A percentile compares a stretch with the other conserved stretches of the same genome.
phyloP scores from a whole-genome alignment of 257 asterid species.

The Gentiana dahurica region DNA sequence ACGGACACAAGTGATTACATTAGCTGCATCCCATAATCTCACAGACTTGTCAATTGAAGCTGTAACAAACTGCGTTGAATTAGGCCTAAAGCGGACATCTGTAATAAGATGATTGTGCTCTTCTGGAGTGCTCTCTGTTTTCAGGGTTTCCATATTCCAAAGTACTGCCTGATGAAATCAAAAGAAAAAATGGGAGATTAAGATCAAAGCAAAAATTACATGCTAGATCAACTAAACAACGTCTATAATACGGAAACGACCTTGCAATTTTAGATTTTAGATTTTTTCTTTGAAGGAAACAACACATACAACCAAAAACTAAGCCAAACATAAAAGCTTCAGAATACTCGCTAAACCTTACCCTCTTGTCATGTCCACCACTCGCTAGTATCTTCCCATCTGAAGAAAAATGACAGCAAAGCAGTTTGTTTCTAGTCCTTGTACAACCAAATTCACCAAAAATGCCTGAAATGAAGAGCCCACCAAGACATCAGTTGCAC shows the following conservation, averaged over 20 bases:
- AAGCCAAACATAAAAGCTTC: neutral
- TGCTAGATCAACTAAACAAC: neutral
- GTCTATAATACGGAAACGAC: no score
- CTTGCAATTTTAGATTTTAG: no score
- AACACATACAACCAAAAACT: no score
- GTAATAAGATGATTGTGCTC: constrained; percentile 77
- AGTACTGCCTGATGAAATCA: constrained; percentile 59
- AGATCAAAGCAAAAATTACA: neutral
- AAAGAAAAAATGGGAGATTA: constrained; percentile 2
- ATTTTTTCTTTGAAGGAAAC: no score
- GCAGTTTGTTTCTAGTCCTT: constrained; percentile 81
- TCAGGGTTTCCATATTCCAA: constrained; percentile 95
- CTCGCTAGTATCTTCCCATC: constrained; percentile 95
- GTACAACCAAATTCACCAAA: constrained; percentile 84
- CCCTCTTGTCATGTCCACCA: constrained; percentile 98
- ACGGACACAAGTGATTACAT: constrained; percentile 38
- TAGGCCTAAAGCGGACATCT: constrained; percentile 94
- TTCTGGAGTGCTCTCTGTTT: constrained; percentile 55
- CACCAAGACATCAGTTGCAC: constrained; percentile 2
- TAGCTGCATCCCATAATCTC: constrained; percentile 95
- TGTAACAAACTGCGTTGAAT: constrained; percentile 79
- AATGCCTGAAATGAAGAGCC: constrained; percentile 24
- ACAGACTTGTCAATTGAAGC: constrained; percentile 87
- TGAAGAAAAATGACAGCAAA: constrained; percentile 93
- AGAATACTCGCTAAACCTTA: constrained; percentile 9